Evolutionary conservation across 2,329 filamentous ascomycete genomes (phyloP).

Genomic region (Dothistroma septosporum): DNA sequence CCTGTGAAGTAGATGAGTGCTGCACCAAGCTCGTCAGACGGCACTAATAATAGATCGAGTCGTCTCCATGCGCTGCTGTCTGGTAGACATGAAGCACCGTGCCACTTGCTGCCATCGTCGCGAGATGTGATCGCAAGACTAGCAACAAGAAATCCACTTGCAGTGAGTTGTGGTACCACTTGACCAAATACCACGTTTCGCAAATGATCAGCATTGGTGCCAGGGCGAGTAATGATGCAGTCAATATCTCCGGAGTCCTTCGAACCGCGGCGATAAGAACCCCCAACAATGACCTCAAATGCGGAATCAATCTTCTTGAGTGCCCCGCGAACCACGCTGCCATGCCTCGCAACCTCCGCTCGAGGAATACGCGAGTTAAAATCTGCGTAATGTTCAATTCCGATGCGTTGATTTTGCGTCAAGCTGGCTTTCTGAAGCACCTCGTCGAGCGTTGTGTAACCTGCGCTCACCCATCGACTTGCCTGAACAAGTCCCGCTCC

Average conservation of each 20-base stretch:
- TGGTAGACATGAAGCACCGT: conserved; percentile 75
- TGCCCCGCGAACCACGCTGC: conserved; percentile 57
- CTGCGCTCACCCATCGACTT: conserved; percentile 69
- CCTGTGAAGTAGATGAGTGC: conserved; percentile 86
- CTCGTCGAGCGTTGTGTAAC: conserved; percentile 70
- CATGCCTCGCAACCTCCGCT: conserved; percentile 67
- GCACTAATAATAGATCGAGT: conserved; percentile 81
- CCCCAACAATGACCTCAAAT: conserved; percentile 70
- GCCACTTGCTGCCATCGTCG: conserved; percentile 72
- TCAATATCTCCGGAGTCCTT: conserved; percentile 76
- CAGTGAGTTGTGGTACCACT: conserved; percentile 61
- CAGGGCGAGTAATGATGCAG: conserved; percentile 69
- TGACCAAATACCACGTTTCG: conserved; percentile 57
- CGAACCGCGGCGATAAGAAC: conserved; percentile 80
- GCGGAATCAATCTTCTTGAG: conserved; percentile 58
- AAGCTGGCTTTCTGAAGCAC: conserved; percentile 59
- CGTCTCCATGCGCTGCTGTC: conserved; percentile 64
- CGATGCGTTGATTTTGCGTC: conserved; percentile 66
- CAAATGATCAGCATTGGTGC: conserved; percentile 56
- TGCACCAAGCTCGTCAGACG: conserved; percentile 72
- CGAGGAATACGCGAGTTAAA: conserved; percentile 76
- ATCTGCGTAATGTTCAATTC: conserved; percentile 75
- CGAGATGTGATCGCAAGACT: conserved; percentile 56
- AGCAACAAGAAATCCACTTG: conserved; percentile 63
- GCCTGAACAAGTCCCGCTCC: conserved; percentile 61